Evolutionary conservation across 306 rosid species (phyloP).

Genomic region (Cucurbita moschata): DNA sequence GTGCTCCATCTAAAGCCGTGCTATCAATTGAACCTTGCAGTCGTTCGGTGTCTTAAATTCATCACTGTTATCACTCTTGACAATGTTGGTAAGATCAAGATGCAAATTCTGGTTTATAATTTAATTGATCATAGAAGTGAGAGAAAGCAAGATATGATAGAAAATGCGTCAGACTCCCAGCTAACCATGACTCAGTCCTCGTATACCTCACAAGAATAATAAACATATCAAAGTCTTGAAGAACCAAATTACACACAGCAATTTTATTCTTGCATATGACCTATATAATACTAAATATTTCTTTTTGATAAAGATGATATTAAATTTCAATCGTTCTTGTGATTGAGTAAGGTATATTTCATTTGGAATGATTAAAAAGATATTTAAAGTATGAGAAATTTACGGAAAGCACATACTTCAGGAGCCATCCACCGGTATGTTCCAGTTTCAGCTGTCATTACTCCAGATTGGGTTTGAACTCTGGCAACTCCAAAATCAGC

Average conservation of each 20-base stretch:
- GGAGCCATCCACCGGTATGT: slow-evolving; percentile 99
- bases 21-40: neutral
- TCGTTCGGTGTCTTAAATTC: neutral
- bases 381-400: neutral
- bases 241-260: neutral
- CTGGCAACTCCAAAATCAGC: slow-evolving; percentile 99
- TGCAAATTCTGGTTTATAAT: neutral
- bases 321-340: neutral
- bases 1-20: slow-evolving; percentile 5
- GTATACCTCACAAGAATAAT: neutral
- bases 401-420: slow-evolving; percentile 40
- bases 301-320: too few relatives aligned
- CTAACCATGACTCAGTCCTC: neutral
- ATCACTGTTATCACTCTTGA: neutral
- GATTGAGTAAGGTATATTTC: neutral
- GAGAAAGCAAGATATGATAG: neutral
- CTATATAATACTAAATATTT: neutral
- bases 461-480: slow-evolving; percentile 90
- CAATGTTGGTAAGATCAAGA: neutral
- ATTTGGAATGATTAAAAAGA: neutral
- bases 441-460: slow-evolving; percentile 99
- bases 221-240: neutral
- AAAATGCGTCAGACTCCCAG: neutral
- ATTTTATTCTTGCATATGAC: neutral
- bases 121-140: neutral